Evolutionary conservation across 225 moss, liverwort and hornwort species (phyloP).

Genomic region (Ulota crispa): DNA sequence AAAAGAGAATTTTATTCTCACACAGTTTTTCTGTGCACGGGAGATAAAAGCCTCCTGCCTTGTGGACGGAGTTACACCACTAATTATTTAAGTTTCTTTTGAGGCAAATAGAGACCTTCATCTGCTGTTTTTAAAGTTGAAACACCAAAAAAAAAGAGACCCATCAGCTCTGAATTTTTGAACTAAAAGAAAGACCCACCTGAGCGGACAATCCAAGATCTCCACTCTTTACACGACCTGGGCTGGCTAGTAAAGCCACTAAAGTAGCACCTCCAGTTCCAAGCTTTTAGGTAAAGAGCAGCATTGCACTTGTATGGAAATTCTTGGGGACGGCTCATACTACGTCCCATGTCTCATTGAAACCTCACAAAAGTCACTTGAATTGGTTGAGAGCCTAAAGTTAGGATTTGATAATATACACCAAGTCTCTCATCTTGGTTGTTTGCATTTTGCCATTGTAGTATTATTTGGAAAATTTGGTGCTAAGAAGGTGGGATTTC

Average conservation of each 20-base stretch:
- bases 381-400: too few species aligned
- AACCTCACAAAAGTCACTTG: too few species aligned
- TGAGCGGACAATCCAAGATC: not conserved
- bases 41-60: not conserved
- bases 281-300: too few species aligned
- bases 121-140: not conserved
- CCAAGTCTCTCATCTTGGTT: too few species aligned
- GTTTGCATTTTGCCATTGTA: too few species aligned
- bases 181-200: not conserved
- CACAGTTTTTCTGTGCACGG: conserved; percentile 8
- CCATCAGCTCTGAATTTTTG: not conserved
- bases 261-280: not conserved
- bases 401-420: too few species aligned
- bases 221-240: not conserved
- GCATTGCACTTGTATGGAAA: too few species aligned
- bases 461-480: too few species aligned
- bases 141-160: not conserved
- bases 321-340: too few species aligned
- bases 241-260: not conserved
- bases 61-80: conserved; percentile 10
- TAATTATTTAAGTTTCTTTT: not conserved
- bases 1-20: not conserved
- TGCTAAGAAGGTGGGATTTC: too few species aligned
- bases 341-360: too few species aligned
- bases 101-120: not conserved